Evolutionary conservation across 2,329 filamentous ascomycete genomes (phyloP).

Genomic region (Colletotrichum orchidophilum): DNA sequence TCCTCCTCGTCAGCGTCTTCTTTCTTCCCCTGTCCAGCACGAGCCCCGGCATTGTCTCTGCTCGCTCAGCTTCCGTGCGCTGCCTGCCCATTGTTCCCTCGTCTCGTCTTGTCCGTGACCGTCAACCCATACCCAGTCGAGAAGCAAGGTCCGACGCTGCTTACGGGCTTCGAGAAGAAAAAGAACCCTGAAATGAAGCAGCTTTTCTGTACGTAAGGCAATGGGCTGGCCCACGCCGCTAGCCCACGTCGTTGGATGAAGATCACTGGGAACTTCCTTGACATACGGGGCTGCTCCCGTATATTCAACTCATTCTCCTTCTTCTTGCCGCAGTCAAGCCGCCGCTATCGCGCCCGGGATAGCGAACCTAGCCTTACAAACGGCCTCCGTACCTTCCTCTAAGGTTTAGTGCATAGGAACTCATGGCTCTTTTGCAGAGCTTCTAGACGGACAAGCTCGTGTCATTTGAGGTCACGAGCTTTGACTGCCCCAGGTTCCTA

Average conservation of each 20-base stretch:
- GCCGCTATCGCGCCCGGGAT: constrained; percentile 11
- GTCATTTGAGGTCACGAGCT: neutral
- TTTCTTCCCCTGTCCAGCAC: neutral
- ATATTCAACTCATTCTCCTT: neutral
- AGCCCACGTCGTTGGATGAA: constrained; percentile 15
- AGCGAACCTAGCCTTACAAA: neutral
- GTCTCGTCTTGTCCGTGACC: neutral
- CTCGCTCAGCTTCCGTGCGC: constrained; percentile 6
- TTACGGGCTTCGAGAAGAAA: neutral
- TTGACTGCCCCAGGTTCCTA: neutral
- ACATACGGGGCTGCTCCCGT: constrained; percentile 23
- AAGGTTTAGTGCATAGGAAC: neutral
- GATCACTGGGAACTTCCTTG: constrained; percentile 24
- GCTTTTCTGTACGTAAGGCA: constrained; percentile 18
- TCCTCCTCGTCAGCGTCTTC: neutral
- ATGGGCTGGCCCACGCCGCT: constrained; percentile 8
- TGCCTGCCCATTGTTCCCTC: neutral
- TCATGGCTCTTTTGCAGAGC: neutral
- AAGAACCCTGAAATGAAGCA: constrained; percentile 30
- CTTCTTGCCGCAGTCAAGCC: constrained; percentile 16
- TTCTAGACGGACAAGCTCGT: neutral
- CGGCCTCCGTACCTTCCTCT: constrained; percentile 13
- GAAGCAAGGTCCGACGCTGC: constrained; percentile 20
- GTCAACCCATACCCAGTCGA: neutral
- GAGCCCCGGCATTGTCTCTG: neutral